Conservation (phyloP, 139 green algal species). For the Medakamo hakoo region DNA sequence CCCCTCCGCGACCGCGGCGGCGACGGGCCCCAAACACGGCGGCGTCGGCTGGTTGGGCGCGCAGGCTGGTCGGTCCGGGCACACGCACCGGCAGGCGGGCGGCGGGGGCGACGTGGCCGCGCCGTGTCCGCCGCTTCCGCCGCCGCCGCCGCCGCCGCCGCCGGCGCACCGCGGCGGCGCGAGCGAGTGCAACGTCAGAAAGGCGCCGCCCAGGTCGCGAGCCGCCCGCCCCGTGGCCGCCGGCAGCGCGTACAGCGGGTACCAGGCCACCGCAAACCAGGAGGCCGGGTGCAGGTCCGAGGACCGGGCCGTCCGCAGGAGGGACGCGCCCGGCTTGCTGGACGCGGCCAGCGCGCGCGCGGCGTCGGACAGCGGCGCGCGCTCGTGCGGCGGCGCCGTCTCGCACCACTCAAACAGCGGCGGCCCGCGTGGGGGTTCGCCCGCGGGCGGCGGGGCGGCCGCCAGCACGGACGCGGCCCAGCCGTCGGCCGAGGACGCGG, state of each 20-base stretch:
- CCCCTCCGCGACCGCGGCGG: neutral
- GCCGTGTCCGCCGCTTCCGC: too few relatives aligned
- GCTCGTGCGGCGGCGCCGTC: slow-evolving; percentile 10
- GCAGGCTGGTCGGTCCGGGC: neutral
- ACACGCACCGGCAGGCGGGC: too few relatives aligned
- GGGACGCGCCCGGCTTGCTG: slow-evolving; percentile 1
- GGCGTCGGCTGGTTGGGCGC: neutral
- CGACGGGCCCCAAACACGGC: neutral
- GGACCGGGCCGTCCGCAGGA: slow-evolving; percentile 9
- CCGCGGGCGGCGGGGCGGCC: too few relatives aligned
- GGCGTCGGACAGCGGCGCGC: slow-evolving; percentile 11
- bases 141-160: too few relatives aligned
- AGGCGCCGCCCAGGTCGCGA: slow-evolving; percentile 11
- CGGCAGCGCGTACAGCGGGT: slow-evolving; percentile 17
- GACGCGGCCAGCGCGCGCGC: slow-evolving; percentile 9
- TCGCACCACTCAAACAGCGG: slow-evolving; percentile 22
- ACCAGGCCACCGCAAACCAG: slow-evolving; percentile 22
- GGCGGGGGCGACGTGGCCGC: neutral
- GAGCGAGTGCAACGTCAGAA: slow-evolving; percentile 21
- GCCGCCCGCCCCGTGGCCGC: slow-evolving; percentile 1
- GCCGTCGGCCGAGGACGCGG: neutral
- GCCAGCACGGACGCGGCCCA: too few relatives aligned
- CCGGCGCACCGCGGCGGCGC: too few relatives aligned
- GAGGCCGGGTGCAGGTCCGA: slow-evolving; percentile 14
- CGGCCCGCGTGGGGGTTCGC: too few relatives aligned